phyloP scores from a whole-genome alignment of 352 stramenopile genomes.

The Sclerospora graminicola region DNA sequence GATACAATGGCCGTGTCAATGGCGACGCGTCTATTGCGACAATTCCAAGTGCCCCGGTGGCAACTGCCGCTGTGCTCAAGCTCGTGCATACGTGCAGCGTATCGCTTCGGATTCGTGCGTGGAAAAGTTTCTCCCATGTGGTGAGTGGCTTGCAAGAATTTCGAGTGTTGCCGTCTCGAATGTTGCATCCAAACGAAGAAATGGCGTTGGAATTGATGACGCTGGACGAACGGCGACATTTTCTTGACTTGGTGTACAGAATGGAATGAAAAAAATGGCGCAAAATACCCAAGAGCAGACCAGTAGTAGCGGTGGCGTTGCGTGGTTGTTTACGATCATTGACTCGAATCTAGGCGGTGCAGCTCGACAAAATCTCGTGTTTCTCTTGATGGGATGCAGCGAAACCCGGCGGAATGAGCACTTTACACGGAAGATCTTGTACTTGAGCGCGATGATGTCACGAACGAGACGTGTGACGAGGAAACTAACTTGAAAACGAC shows the following conservation, averaged over 20 bases:
- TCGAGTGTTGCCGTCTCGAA: conserved; percentile 34
- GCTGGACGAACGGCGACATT: conserved; percentile 34
- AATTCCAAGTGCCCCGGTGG: conserved; percentile 62
- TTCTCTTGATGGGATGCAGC: conserved; percentile 18
- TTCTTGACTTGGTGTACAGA: conserved; percentile 48
- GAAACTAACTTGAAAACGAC: conserved; percentile 9
- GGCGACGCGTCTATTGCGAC: conserved; percentile 48
- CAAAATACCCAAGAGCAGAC: conserved; percentile 25
- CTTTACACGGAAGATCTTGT: conserved; percentile 43
- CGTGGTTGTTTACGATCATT: conserved; percentile 61
- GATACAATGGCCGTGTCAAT: conserved; percentile 51
- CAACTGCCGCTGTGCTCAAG: conserved; percentile 60
- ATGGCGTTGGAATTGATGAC: conserved; percentile 31
- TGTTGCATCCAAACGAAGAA: conserved; percentile 29
- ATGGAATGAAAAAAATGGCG: conserved; percentile 33
- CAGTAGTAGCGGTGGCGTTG: conserved; percentile 28
- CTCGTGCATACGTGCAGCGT: conserved; percentile 48
- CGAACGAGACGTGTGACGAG: conserved; percentile 5
- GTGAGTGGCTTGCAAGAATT: conserved; percentile 55
- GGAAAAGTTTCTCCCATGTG: conserved; percentile 56
- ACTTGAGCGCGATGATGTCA: conserved; percentile 17
- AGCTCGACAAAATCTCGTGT: conserved; percentile 10
- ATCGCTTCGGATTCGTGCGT: conserved; percentile 38
- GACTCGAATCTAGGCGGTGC: conserved; percentile 32
- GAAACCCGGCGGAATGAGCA: conserved; percentile 31